Base-by-base conservation (phyloP, 2,329 filamentous ascomycete genomes). In the Chrysoporthe cubensis region DNA sequence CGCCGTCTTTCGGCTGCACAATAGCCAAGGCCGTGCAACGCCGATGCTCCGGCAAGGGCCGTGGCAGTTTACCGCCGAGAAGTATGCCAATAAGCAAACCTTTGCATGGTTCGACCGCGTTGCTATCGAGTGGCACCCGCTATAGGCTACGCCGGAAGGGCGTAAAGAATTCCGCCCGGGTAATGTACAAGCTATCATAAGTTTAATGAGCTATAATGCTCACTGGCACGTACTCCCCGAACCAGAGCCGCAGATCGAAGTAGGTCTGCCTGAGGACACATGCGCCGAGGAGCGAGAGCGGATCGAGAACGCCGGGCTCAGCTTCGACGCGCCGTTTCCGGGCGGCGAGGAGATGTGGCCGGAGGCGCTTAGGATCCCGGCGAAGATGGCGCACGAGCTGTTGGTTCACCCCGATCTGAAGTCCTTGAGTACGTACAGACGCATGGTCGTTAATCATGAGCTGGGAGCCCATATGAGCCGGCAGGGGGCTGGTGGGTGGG, bases 71-170 rank as follows among this genome's bases (percentile, higher is more conserved):
- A 18, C 14, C 16, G 9, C 26, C 1, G 37, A 44, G 0, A 1
- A 9, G 1, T 16, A 2, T n/a, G 14, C 18, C 32, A 1, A 56
- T 3, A 4, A n/a, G 3, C 40, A 3, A 1, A 16, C n/a, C 0
- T 56, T 56, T 11, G 32, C 34, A 9, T 56, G 48, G 7, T 56
- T 64, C 34, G 37, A 56, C 21, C 62, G 62, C 46, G 37, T 64
- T 5, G 62, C 43, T 9, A 56, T 64, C n/a, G 62, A 64, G 40
- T 64, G 62, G 50, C 46, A 64, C 37, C 62, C 50, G n/a, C 21
- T 16, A 9, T 64, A 34, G 34, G 48, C 3, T 11, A 62, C 46
- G 26, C n/a, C 32, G 32, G 48, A 13, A n/a, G n/a, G 14, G 18
- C 34, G 48, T 7, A 37, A 21, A 16, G 48, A 56, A 9, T 21